These are phyloP conservation scores for Diophrys sp. DNA, from an alignment of 73 alveolate species.

Conservation along the genomic window DNA sequence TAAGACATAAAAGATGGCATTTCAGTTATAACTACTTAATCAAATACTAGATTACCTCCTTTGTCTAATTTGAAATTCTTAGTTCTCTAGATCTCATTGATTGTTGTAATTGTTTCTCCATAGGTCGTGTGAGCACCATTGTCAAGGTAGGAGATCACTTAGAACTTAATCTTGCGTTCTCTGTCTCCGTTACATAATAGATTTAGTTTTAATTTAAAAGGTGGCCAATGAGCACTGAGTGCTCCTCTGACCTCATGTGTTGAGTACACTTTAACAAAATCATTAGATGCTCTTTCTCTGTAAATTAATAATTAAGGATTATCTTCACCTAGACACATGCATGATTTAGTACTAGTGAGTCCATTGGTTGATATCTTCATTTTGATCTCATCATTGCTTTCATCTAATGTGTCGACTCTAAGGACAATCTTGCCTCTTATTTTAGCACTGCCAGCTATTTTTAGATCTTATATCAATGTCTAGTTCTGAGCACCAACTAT, in stretches of 20 bases:
- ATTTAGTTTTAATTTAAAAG: conserved; percentile 43
- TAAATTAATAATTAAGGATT: conserved; percentile 12
- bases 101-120: conserved; percentile 9
- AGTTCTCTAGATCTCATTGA: not conserved
- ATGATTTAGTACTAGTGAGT: conserved; percentile 8
- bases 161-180: conserved; percentile 4
- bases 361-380: conserved; percentile 22
- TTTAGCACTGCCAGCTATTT: conserved; percentile 21
- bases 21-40: conserved; percentile 33
- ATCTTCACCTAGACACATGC: conserved; percentile 12
- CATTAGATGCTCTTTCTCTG: conserved; percentile 11
- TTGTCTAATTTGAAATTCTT: conserved; percentile 2
- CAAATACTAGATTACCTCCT: conserved; percentile 29
- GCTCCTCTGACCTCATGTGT: conserved; percentile 31
- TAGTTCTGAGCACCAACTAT: conserved; percentile 65
- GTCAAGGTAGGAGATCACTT: not conserved
- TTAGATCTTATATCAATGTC: conserved; percentile 46
- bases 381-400: conserved; percentile 43
- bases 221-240: conserved; percentile 64
- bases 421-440: conserved; percentile 60
- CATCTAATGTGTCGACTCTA: conserved; percentile 52
- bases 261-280: conserved; percentile 22
- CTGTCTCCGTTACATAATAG: conserved; percentile 16
- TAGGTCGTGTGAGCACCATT: conserved; percentile 7
- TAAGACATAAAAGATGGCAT: conserved; percentile 65